Evolutionary conservation across 805 yeast species (phyloP), one percentile per base, ranked within the genome.

Genomic region (Teunomyces barrocoloradensis): DNA sequence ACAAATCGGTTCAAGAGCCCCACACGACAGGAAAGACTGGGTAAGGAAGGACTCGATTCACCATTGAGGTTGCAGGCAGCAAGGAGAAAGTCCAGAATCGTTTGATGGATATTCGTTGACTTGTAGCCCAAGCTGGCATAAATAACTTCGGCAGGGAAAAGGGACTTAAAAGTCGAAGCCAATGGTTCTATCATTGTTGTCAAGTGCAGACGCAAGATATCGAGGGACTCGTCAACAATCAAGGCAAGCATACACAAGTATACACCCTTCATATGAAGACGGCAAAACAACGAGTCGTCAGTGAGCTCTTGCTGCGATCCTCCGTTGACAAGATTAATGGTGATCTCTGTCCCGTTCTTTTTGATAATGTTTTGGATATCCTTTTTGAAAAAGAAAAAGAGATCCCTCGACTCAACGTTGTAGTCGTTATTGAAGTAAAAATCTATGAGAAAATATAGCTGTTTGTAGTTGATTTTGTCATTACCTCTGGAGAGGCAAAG

Each of bases 201-300:
- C 9, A 52, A 30, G 7, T 43, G 45, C 41, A 18, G 40, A 29
- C 60, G 46, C 20, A 67, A 47, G 11, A 49, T 35, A 10, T 59
- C 63, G 15, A 68, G 52, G 1, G 66, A 46, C 44, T 70, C 74
- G 38, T 67, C 69, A 3, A 69, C 55, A 1, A 70, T 55, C 13
- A 71, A 41, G 1, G 62, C 59, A 12, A 69, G 51, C 60, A 71
- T 60, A 33, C 63, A 53, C 36, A 69, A 44, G 44, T 57, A 68
- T 0, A 65, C 47, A 3, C 72, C 68, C 42, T 59, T 60, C 15
- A 58, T 32, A 13, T 53, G 52, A 28, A 65, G 52, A n/a, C 44
- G 47, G 23, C 40, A 39, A 41, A 53, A 50, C n/a, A 48, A 48
- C 17, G 54, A 55, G 4, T 49, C 51, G 15, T 61, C 67, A 11